Base-by-base conservation (phyloP, 1,139 yeast species). In the Yamadazyma diddensiae region DNA sequence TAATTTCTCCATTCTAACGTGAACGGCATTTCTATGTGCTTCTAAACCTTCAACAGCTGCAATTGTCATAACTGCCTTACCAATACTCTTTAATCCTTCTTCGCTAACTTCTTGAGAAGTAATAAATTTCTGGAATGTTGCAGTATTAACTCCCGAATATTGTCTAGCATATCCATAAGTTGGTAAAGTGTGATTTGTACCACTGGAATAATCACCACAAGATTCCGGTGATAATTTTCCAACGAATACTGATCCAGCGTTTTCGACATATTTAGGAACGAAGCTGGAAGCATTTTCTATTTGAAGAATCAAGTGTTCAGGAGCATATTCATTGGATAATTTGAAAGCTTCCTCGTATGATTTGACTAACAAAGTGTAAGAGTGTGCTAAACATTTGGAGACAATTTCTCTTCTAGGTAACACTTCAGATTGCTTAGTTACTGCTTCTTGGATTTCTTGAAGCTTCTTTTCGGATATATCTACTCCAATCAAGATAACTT, bases 31-130 rank as follows among this genome's bases (percentile, higher is more conserved):
- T 61, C 97, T 79, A 67, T 92, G 98, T 9, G 92, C 98, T 58
- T 90, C 97, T 40, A 92, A 73, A 2, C 99, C 98, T 64, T 92
- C 98, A 28, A 88, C 94, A 29, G 79, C 88, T n/a, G 99, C 98
- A 44, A 92, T 75, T 18, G 88, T 79, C 94, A 92, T 92, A 13
- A 94, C 97, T 1, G 97, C 97, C 48, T 78, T 80, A 21, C 98
- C 98, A 43, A 92, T 90, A 49, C 80, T 80, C 56, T 77, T 68
- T 49, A 92, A 71, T 14, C 99, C 99, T 55, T 82, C 76, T 39
- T 83, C 78, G 3, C 88, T 82, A 14, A 92, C 85, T 52, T 83
- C 87, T 64, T 92, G 98, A 13, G 95, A 77, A 12, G 98, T 92
- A 49, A 92, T 84, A 64, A 85, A 88, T 62, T 94, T 92, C 62